These are phyloP conservation scores for Amaranthus tricolor DNA, from an alignment of 179 eudicot species.

Conservation along the genomic window DNA sequence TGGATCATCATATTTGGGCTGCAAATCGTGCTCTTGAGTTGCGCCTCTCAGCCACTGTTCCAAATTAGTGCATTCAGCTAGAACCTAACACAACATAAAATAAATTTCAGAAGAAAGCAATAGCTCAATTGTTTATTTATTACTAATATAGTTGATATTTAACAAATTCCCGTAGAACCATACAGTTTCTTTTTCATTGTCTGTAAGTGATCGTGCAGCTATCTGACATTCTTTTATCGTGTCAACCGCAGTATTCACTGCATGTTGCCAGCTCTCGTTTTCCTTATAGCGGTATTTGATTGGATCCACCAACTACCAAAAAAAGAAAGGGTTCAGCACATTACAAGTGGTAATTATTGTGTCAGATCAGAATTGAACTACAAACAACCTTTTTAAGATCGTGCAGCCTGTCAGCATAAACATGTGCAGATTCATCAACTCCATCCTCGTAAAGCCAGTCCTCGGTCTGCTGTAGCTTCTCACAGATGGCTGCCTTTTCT, in stretches of 20 bases:
- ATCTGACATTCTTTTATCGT: constrained; percentile 40
- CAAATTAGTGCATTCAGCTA: constrained; percentile 53
- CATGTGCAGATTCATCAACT: constrained; percentile 73
- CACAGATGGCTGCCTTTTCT: constrained; percentile 66
- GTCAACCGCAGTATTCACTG: constrained; percentile 40
- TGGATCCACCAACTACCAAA: constrained; percentile 67
- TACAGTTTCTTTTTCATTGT: constrained; percentile 64
- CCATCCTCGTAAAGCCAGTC: constrained; percentile 99
- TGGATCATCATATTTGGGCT: constrained; percentile 71
- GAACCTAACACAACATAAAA: constrained; percentile 36
- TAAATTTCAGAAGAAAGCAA: not conserved
- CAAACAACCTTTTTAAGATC: constrained; percentile 59
- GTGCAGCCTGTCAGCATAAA: constrained; percentile 60
- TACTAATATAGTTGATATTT: not conserved
- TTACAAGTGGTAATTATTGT: not conserved
- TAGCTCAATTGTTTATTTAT: not conserved
- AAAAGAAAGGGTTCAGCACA: constrained; percentile 12
- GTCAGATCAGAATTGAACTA: not conserved
- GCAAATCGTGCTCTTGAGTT: constrained; percentile 57
- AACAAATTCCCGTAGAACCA: constrained; percentile 21
- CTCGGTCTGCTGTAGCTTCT: constrained; percentile 71
- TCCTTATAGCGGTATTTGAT: constrained; percentile 74
- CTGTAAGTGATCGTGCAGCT: constrained; percentile 48
- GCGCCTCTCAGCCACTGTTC: constrained; percentile 63
- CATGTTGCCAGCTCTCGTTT: constrained; percentile 64